Conservation (phyloP, 768 basidiomycete genomes). For the Porpolomopsis calyptriformis region DNA sequence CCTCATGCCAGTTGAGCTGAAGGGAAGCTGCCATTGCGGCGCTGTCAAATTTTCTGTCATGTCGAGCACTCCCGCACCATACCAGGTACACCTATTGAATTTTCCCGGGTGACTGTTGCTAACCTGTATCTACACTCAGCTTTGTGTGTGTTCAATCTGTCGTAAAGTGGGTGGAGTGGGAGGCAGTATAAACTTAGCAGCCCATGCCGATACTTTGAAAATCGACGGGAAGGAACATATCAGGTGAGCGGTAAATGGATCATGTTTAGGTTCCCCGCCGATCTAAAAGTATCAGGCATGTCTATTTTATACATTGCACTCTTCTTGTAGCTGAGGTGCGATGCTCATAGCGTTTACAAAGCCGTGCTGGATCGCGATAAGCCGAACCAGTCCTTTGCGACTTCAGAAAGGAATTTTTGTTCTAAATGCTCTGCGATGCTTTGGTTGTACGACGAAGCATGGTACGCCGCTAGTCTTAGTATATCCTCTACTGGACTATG, state of each 20-base stretch:
- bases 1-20: conserved; percentile 51
- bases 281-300: not conserved
- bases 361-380: conserved; percentile 51
- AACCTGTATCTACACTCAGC: conserved; percentile 19
- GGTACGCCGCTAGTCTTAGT: conserved; percentile 25
- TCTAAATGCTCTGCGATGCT: conserved; percentile 55
- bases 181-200: conserved; percentile 60
- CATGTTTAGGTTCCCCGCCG: not conserved
- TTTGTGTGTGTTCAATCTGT: conserved; percentile 61
- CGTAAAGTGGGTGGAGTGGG: conserved; percentile 59
- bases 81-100: conserved; percentile 37
- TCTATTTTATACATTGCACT: not conserved
- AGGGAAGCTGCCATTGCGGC: conserved; percentile 47
- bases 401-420: conserved; percentile 56
- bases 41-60: conserved; percentile 36
- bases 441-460: conserved; percentile 48
- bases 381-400: conserved; percentile 31
- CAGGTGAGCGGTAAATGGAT: conserved; percentile 27
- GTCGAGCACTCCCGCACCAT: conserved; percentile 52
- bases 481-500: conserved; percentile 1
- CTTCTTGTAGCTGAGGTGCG: not conserved
- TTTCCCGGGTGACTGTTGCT: no score
- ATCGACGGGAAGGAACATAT: conserved; percentile 46
- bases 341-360: conserved; percentile 40
- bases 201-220: conserved; percentile 37